Percentiles rank a stretch among this genome's conserved stretches.
Conservation (phyloP, 169 alveolate species). For the Babesia gibsoni region DNA sequence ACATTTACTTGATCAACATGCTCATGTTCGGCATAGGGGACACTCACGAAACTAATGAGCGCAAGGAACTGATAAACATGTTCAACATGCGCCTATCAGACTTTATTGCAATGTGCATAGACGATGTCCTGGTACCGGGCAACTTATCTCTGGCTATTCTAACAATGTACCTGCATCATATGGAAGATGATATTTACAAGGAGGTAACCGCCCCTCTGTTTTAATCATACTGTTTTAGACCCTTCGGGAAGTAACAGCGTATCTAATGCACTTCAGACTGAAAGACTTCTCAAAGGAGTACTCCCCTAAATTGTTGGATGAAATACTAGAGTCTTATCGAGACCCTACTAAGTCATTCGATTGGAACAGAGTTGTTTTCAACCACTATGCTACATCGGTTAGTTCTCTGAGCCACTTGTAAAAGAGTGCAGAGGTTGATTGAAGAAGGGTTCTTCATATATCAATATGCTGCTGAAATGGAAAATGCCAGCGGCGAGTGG, state of each 20-base stretch:
- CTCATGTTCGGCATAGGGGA: slow-evolving; percentile 37
- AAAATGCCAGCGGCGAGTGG: background rate
- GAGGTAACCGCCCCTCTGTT: background rate
- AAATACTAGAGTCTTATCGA: slow-evolving; percentile 24
- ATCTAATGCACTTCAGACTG: slow-evolving; percentile 48
- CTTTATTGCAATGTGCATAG: slow-evolving; percentile 46
- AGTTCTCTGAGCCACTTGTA: background rate
- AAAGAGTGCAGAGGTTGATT: slow-evolving; percentile 12
- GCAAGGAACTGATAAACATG: slow-evolving; percentile 23
- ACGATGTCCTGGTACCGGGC: slow-evolving; percentile 27
- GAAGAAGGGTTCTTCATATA: slow-evolving; percentile 36
- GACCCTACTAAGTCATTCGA: background rate
- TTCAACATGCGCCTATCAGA: slow-evolving; percentile 58
- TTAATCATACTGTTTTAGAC: background rate
- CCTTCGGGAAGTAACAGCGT: slow-evolving; percentile 22
- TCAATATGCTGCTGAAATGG: slow-evolving; percentile 10
- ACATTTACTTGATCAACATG: slow-evolving; percentile 20
- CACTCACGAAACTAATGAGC: background rate
- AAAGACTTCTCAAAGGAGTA: slow-evolving; percentile 42
- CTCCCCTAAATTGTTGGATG: slow-evolving; percentile 11
- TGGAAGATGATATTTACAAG: slow-evolving; percentile 13
- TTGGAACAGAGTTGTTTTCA: slow-evolving; percentile 38
- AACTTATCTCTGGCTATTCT: slow-evolving; percentile 21
- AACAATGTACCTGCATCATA: slow-evolving; percentile 8
- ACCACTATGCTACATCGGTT: slow-evolving; percentile 53